These are phyloP conservation scores for Russula dissimulans DNA, from an alignment of 768 basidiomycete species.

Conservation along the genomic window DNA sequence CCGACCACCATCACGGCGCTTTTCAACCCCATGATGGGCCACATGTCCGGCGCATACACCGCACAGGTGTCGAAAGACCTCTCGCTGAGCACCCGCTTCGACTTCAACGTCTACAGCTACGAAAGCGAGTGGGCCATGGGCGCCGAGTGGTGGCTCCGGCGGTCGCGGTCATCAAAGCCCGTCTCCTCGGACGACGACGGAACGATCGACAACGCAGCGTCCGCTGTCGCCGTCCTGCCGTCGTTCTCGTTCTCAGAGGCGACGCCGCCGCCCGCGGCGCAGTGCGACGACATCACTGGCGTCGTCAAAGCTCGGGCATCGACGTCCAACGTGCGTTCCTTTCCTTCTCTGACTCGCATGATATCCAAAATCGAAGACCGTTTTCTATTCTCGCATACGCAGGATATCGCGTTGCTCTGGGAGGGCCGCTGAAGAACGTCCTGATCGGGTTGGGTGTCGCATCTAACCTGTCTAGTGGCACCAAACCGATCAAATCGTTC, in stretches of 20 bases:
- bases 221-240: slow-evolving; percentile 10
- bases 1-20: slow-evolving; percentile 92
- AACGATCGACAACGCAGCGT: slow-evolving; percentile 22
- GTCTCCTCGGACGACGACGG: slow-evolving; percentile 16
- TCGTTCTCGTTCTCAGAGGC: slow-evolving; percentile 20
- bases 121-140: slow-evolving; percentile 96
- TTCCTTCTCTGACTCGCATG: neutral
- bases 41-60: slow-evolving; percentile 84
- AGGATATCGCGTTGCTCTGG: slow-evolving; percentile 91
- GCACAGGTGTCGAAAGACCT: slow-evolving; percentile 81
- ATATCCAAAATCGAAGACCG: neutral
- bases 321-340: slow-evolving; percentile 68
- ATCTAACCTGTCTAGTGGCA: slow-evolving; percentile 78
- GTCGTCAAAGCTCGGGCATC: slow-evolving; percentile 88
- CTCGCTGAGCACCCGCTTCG: slow-evolving; percentile 80
- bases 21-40: slow-evolving; percentile 94
- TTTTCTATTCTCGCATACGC: slow-evolving; percentile 1
- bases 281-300: slow-evolving; percentile 45
- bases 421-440: slow-evolving; percentile 87
- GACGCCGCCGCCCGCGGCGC: neutral
- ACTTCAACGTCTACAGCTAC: slow-evolving; percentile 95
- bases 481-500: slow-evolving; percentile 80
- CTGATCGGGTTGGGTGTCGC: slow-evolving; percentile 84
- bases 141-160: slow-evolving; percentile 91
- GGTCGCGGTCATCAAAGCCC: slow-evolving; percentile 31